Conservation (phyloP, 2,329 filamentous ascomycete species). For the Trichoderma sp. region DNA sequence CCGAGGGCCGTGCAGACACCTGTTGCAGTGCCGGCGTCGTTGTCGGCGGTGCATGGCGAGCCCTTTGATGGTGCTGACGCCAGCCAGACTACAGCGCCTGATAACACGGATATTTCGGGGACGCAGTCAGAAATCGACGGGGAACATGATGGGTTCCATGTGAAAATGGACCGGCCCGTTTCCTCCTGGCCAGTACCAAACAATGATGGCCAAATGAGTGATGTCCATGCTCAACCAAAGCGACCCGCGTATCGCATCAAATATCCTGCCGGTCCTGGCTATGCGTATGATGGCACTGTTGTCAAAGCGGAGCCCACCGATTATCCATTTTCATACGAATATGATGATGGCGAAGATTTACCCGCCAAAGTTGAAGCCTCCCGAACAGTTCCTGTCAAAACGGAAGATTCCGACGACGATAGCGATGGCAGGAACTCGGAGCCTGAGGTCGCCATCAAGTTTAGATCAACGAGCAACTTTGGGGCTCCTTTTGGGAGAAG, state of each 20-base stretch:
- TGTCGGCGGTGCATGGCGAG: background rate
- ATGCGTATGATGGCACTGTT: background rate
- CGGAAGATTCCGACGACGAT: background rate
- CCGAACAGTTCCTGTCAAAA: background rate
- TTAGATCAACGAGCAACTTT: conserved; percentile 47
- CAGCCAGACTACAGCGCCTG: conserved; percentile 17
- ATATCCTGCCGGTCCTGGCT: background rate
- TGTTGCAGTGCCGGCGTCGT: conserved; percentile 31
- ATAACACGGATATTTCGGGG: conserved; percentile 15
- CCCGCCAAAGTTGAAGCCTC: background rate
- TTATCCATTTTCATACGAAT: background rate
- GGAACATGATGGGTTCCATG: background rate
- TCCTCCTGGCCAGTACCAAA: background rate
- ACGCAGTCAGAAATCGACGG: background rate
- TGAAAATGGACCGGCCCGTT: background rate
- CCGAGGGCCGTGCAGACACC: conserved; percentile 40
- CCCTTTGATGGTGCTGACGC: conserved; percentile 25
- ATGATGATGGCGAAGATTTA: background rate
- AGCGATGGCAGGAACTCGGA: conserved; percentile 27
- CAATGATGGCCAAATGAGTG: background rate
- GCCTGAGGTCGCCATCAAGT: conserved; percentile 44
- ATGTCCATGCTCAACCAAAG: background rate
- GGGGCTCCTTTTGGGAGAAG: conserved; percentile 43
- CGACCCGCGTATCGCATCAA: background rate
- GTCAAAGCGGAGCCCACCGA: background rate